phyloP scores from a whole-genome alignment of 75 land plant genomes.

The Pinus tabuliformis region DNA sequence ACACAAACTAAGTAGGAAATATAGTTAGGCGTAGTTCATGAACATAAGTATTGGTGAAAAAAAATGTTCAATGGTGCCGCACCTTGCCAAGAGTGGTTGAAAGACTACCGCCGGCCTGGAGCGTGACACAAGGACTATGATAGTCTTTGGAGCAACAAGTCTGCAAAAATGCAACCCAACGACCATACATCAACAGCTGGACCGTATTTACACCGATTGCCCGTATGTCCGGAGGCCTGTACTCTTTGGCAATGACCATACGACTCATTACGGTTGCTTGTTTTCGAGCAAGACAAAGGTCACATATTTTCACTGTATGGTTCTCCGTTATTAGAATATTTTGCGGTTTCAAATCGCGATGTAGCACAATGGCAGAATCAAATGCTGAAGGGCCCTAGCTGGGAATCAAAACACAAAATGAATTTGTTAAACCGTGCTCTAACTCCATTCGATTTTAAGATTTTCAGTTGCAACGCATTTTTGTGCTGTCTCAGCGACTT shows the following conservation, averaged over 20 bases:
- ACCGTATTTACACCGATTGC: neutral
- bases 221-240: neutral
- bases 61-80: no score
- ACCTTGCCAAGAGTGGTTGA: no score
- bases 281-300: neutral
- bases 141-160: neutral
- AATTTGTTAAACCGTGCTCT: no score
- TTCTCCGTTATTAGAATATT: constrained; percentile 16
- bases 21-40: no score
- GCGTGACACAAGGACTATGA: no score
- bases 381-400: constrained; percentile 36
- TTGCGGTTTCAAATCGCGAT: constrained; percentile 33
- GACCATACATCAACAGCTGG: neutral
- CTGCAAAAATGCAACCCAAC: neutral
- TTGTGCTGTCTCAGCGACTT: no score
- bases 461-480: no score
- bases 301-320: neutral
- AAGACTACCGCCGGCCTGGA: no score
- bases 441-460: no score
- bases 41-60: no score
- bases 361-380: constrained; percentile 31
- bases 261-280: neutral
- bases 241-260: neutral
- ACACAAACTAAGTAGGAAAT: no score
- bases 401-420: neutral